phyloP scores from a whole-genome alignment of 352 stramenopile genomes.

The Globisporangium carolinianum region DNA sequence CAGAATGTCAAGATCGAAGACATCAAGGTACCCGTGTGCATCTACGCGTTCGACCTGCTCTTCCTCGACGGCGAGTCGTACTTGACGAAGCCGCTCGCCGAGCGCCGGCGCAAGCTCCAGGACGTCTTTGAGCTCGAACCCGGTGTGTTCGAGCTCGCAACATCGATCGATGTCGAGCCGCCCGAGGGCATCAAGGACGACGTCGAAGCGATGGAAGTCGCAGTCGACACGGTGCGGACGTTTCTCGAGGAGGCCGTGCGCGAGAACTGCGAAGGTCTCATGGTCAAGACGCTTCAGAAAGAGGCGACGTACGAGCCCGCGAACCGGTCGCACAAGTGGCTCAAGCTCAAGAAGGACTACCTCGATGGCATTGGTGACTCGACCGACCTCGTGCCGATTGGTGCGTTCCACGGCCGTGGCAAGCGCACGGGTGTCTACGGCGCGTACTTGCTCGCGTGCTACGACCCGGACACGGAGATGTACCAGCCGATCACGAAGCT shows the following conservation, averaged over 20 bases:
- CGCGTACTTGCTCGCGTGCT: slow-evolving; percentile 98
- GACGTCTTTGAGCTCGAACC: slow-evolving; percentile 90
- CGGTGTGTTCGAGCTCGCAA: slow-evolving; percentile 93
- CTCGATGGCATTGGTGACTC: slow-evolving; percentile 97
- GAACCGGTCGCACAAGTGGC: slow-evolving; percentile 98
- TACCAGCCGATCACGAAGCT: slow-evolving; percentile 98
- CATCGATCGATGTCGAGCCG: slow-evolving; percentile 84
- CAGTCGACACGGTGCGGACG: slow-evolving; percentile 72
- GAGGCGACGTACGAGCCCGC: slow-evolving; percentile 97
- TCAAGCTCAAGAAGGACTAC: slow-evolving; percentile 99
- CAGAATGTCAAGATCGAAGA: slow-evolving; percentile 81
- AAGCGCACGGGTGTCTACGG: slow-evolving; percentile 97
- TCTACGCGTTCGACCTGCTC: slow-evolving; percentile 99
- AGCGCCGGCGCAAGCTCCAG: slow-evolving; percentile 89
- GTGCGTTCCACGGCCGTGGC: slow-evolving; percentile 94
- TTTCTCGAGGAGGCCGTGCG: slow-evolving; percentile 95
- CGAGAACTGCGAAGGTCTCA: slow-evolving; percentile 95
- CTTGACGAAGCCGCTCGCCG: slow-evolving; percentile 82
- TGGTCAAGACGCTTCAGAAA: slow-evolving; percentile 99
- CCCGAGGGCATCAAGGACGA: slow-evolving; percentile 85
- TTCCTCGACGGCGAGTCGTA: slow-evolving; percentile 97
- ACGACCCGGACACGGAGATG: slow-evolving; percentile 96
- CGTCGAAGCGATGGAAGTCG: slow-evolving; percentile 81
- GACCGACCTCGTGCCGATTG: slow-evolving; percentile 97
- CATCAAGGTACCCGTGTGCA: slow-evolving; percentile 88